Evolutionary conservation across 2,329 filamentous ascomycete genomes (phyloP), one percentile per base, ranked within the genome.

Genomic region (Alternaria postmessia): DNA sequence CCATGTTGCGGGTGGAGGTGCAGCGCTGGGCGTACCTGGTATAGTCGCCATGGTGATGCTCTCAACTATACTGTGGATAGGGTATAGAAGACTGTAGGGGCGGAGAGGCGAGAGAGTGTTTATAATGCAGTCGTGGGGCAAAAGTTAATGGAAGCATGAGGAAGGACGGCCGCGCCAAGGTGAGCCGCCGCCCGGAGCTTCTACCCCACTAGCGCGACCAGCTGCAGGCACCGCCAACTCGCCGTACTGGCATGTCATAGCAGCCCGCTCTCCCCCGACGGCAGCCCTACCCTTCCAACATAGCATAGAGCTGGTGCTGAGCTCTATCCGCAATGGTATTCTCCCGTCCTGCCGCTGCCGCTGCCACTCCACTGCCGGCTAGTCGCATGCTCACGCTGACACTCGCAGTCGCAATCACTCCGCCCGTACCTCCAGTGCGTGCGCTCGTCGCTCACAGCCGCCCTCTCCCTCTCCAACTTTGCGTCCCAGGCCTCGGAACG

Each of bases 401-500:
- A 26, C 60, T 60, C 64, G 14, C 74, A 89, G 95, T 97, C 94
- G 78, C 94, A 97, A 93, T 97, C 94, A 68, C 87, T 98, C 77
- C 92, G 94, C 66, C 94, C 94, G 58, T 97, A 98, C 83, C 91
- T 97, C 71, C 93, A 96, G 85, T 96, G 92, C 81, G 95, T 98
- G 74, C 92, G 95, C 74, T 94, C 92, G 77, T 96, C 92, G 75
- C 87, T 99, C 76, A 98, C 94, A 41, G 93, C 94, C 67, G 94
- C 95, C 68, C 89, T 99, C 70, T 94, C 93, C 60, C 87, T 96
- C 61, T 94, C 93, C 80, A 96, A 99, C 86, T 99, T 99, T 81
- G 94, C 95, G 65, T 98, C 94, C 51, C 95, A 99, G 82, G 93
- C 92, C 46, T 92, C 94, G 56, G 96, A 99, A 84, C 87, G 95